Percentiles rank a stretch among this genome's conserved stretches.
phyloP scores from a whole-genome alignment of 176 grass and related monocot species.

The Areca catechu region DNA sequence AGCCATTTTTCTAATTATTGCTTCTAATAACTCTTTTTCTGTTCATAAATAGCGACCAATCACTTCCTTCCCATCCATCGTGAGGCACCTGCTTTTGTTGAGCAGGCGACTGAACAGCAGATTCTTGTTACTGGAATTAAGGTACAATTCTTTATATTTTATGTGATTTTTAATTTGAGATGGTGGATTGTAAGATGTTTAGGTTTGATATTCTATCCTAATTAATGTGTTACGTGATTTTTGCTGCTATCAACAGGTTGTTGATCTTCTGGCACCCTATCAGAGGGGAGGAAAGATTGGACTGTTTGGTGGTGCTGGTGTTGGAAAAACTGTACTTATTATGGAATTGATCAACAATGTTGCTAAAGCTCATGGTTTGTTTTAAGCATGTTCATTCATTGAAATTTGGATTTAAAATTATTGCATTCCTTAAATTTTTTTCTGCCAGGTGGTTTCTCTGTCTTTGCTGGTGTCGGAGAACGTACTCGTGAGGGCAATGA shows the following conservation, averaged over 20 bases:
- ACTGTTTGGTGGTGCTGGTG: constrained; percentile 95
- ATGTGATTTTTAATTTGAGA: neutral
- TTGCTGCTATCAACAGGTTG: constrained; percentile 41
- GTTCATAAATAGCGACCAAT: constrained; percentile 37
- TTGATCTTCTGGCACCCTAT: constrained; percentile 93
- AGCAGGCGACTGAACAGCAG: constrained; percentile 91
- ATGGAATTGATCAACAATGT: constrained; percentile 99
- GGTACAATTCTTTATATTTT: constrained; percentile 22
- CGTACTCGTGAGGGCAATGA: constrained; percentile 95
- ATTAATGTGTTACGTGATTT: too few relatives aligned
- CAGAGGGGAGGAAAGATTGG: constrained; percentile 94
- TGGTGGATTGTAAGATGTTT: neutral
- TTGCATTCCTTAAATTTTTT: neutral
- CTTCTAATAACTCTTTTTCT: neutral
- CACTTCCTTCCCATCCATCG: constrained; percentile 87
- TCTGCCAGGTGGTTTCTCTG: constrained; percentile 93
- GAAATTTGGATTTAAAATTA: neutral
- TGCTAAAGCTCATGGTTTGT: constrained; percentile 86
- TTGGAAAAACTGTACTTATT: constrained; percentile 96
- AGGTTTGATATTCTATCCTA: too few relatives aligned
- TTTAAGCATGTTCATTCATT: neutral
- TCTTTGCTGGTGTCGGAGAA: constrained; percentile 91
- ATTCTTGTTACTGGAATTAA: constrained; percentile 98
- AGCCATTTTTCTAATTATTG: too few relatives aligned
- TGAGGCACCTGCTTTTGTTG: constrained; percentile 83